Base-by-base conservation (phyloP, 352 stramenopile species). In the Elongisporangium prolatum region DNA sequence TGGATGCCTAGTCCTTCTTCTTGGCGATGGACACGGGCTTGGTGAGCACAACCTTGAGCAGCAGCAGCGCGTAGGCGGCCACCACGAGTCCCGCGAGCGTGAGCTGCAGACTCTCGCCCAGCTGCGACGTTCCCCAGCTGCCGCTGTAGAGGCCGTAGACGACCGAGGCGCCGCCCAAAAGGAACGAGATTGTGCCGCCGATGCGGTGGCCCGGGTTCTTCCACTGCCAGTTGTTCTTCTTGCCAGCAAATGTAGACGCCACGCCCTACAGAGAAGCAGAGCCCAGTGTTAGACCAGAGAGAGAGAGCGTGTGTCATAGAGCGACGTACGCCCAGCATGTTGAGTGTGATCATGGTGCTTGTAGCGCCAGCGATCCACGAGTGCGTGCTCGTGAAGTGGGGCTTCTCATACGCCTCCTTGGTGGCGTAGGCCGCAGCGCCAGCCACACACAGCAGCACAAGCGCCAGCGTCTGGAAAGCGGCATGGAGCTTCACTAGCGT, bases 211-310 rank as follows among this genome's bases (percentile, higher is more conserved):
- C 69, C 10, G 72, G 69, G 63, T 90, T 84, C 63, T 82, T 85
- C 80, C 80, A 90, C 47, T 84, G 77, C 75, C 75, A 90, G 63
- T 71, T 80, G 20, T 67, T 74, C 64, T 83, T 87, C 69, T 78
- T 86, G 25, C 77, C 72, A 1, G 67, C 61, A 62, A 86, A 90
- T 4, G 78, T 88, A 16, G 72, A 80, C 20, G 67, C 60, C 8
- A 79, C 56, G 4, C 78, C 80, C 77, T 87, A 18, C 40, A 4
- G 14, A 21, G 17, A 25, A 1, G n/a, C 11, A 53, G 8, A n/a
- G 57, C 18, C 44, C 17, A 18, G 17, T 47, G 18, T 52, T 52
- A 28, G 10, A 18, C 13, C n/a, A 47, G 21, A 44, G n/a, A 3
- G 18, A 16, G 34, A 24, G 25, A 56, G 8, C 13, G 51, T n/a